Conservation (phyloP, 441 rosid genomes). For the Hura crepitans region DNA sequence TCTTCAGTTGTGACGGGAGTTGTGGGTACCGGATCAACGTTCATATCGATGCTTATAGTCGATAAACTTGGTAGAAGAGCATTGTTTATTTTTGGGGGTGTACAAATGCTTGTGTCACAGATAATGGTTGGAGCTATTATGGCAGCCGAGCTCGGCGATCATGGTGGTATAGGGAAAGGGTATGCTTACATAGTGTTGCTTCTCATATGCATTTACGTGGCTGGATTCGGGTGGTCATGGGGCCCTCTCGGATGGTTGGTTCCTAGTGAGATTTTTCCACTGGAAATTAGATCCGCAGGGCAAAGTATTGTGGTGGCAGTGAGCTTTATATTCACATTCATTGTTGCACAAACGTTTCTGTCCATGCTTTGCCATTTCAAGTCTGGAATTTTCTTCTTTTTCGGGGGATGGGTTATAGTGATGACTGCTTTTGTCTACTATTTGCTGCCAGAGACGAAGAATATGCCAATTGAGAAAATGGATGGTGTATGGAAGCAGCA, state of each 20-base stretch:
- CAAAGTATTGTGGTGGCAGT: slow-evolving; percentile 61
- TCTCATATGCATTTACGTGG: slow-evolving; percentile 47
- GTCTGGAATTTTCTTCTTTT: slow-evolving; percentile 59
- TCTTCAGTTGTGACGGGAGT: slow-evolving; percentile 53
- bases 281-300: slow-evolving; percentile 65
- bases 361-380: slow-evolving; percentile 60
- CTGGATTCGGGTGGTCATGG: slow-evolving; percentile 75
- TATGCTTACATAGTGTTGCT: slow-evolving; percentile 45
- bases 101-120: slow-evolving; percentile 61
- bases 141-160: slow-evolving; percentile 41
- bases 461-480: slow-evolving; percentile 63
- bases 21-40: slow-evolving; percentile 49
- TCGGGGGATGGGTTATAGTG: slow-evolving; percentile 53
- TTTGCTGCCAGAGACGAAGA: slow-evolving; percentile 68
- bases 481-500: slow-evolving; percentile 58
- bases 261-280: slow-evolving; percentile 62
- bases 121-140: slow-evolving; percentile 43
- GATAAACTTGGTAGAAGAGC: slow-evolving; percentile 64
- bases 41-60: slow-evolving; percentile 50
- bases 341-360: slow-evolving; percentile 51
- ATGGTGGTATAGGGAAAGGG: slow-evolving; percentile 41
- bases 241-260: slow-evolving; percentile 72
- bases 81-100: slow-evolving; percentile 59
- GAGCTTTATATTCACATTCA: slow-evolving; percentile 50
- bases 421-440: slow-evolving; percentile 55